Percentiles rank a stretch among this genome's conserved stretches.
Evolutionary conservation across 2,329 filamentous ascomycete species (phyloP).

Genomic region (Boeremia exigua): DNA sequence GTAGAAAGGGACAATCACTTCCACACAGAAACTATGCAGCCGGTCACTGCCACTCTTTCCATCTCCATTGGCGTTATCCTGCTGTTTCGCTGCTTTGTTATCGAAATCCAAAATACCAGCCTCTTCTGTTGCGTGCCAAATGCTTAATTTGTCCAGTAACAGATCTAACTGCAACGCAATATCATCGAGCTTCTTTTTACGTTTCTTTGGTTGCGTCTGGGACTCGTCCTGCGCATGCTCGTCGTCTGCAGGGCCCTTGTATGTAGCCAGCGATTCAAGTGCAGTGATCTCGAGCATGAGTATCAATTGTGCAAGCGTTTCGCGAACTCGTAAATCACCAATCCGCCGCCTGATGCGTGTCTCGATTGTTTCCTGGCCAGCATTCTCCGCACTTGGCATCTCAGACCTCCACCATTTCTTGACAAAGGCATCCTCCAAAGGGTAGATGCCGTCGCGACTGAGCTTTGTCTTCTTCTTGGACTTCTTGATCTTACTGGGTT

Average conservation of each 20-base stretch:
- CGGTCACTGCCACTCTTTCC: slow-evolving; percentile 60
- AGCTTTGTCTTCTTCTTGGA: slow-evolving; percentile 57
- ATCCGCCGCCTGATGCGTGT: slow-evolving; percentile 67
- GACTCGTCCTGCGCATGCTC: slow-evolving; percentile 22
- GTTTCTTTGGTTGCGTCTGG: slow-evolving; percentile 44
- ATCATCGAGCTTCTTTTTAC: slow-evolving; percentile 69
- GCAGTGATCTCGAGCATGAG: slow-evolving; percentile 78
- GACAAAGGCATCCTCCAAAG: slow-evolving; percentile 68
- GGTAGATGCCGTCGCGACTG: slow-evolving; percentile 73
- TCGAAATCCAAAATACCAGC: slow-evolving; percentile 55
- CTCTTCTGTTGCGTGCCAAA: slow-evolving; percentile 79
- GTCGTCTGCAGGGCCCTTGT: slow-evolving; percentile 39
- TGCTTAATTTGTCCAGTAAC: slow-evolving; percentile 78
- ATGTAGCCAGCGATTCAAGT: slow-evolving; percentile 60
- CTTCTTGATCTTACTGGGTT: slow-evolving; percentile 47
- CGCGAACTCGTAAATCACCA: slow-evolving; percentile 72
- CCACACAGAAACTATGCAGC: slow-evolving; percentile 76
- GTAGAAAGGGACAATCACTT: slow-evolving; percentile 84
- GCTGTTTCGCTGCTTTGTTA: slow-evolving; percentile 30
- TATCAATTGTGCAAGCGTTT: slow-evolving; percentile 82
- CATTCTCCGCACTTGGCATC: slow-evolving; percentile 47
- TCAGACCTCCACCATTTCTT: slow-evolving; percentile 71
- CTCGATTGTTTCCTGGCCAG: slow-evolving; percentile 44
- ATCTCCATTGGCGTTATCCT: slow-evolving; percentile 28
- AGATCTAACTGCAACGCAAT: slow-evolving; percentile 71